Conservation (phyloP, 768 basidiomycete species). For the Leccinum longicurvipes region DNA sequence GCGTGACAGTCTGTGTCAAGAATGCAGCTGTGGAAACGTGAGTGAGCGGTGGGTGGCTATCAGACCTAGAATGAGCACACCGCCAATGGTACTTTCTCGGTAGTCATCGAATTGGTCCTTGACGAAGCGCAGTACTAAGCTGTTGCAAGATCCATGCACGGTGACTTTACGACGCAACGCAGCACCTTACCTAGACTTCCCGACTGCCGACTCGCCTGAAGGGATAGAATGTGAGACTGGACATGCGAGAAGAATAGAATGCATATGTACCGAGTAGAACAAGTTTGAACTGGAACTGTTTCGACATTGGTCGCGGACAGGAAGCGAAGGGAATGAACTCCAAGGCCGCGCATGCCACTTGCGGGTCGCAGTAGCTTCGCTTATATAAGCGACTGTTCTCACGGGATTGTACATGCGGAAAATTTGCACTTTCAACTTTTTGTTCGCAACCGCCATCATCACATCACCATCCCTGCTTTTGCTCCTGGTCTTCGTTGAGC, state of each 20-base stretch:
- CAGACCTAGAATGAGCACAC: conserved; percentile 34
- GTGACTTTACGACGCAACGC: conserved; percentile 19
- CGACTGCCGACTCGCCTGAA: conserved; percentile 94
- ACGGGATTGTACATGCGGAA: conserved; percentile 30
- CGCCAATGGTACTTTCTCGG: conserved; percentile 91
- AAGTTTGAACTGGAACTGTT: conserved; percentile 93
- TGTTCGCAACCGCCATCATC: conserved; percentile 39
- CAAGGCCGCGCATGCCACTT: not conserved
- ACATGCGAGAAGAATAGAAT: not conserved
- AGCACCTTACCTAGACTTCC: conserved; percentile 78
- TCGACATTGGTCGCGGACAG: conserved; percentile 64
- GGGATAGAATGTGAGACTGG: conserved; percentile 7
- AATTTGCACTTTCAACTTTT: conserved; percentile 28
- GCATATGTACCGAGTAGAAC: conserved; percentile 74
- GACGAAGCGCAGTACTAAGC: conserved; percentile 93
- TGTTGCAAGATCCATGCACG: conserved; percentile 34
- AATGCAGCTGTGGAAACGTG: conserved; percentile 70
- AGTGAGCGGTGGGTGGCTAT: conserved; percentile 12
- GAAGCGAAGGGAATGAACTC: conserved; percentile 14
- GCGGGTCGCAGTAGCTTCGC: conserved; percentile 8
- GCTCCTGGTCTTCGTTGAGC: conserved; percentile 24
- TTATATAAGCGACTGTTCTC: conserved; percentile 29
- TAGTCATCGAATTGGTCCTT: conserved; percentile 96
- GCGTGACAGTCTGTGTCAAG: conserved; percentile 93
- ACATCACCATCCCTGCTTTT: conserved; percentile 22